phyloP scores from a whole-genome alignment of 352 stramenopile species.

The Thalassiosira livingstoniorum region DNA sequence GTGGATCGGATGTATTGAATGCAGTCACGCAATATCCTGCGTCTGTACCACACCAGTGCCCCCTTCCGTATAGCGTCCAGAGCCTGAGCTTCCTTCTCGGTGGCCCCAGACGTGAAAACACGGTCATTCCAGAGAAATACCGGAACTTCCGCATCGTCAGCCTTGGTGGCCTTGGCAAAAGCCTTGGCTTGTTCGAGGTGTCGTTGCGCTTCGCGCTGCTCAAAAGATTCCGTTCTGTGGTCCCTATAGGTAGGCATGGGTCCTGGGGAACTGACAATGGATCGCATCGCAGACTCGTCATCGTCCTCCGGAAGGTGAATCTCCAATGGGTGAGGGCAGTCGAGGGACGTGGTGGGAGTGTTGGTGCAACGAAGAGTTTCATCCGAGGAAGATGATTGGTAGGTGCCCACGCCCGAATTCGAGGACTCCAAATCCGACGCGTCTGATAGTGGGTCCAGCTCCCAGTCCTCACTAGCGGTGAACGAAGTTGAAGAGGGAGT shows the following conservation, averaged over 20 bases:
- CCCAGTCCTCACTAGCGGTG: too few species aligned
- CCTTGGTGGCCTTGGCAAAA: constrained; percentile 41
- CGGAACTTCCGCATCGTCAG: constrained; percentile 44
- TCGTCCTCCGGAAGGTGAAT: not conserved
- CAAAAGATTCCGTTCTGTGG: not conserved
- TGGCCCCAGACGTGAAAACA: not conserved
- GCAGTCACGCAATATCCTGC: not conserved
- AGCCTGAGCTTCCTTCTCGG: not conserved
- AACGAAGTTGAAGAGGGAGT: too few species aligned
- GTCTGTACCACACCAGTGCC: not conserved
- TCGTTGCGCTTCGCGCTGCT: not conserved
- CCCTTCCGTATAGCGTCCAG: not conserved
- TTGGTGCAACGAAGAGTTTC: not conserved
- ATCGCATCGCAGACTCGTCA: not conserved
- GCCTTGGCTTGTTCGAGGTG: not conserved
- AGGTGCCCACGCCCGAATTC: too few species aligned
- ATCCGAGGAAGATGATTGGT: not conserved
- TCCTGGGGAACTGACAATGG: not conserved
- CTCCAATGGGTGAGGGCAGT: not conserved
- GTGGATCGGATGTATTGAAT: not conserved
- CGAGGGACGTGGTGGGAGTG: not conserved
- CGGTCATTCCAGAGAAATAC: constrained; percentile 28
- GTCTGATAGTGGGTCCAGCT: too few species aligned
- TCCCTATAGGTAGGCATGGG: not conserved
- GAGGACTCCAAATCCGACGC: too few species aligned